Evolutionary conservation across 2,329 filamentous ascomycete species (phyloP), one percentile per base, ranked within the genome.

Genomic region (Trichoderma sp.): DNA sequence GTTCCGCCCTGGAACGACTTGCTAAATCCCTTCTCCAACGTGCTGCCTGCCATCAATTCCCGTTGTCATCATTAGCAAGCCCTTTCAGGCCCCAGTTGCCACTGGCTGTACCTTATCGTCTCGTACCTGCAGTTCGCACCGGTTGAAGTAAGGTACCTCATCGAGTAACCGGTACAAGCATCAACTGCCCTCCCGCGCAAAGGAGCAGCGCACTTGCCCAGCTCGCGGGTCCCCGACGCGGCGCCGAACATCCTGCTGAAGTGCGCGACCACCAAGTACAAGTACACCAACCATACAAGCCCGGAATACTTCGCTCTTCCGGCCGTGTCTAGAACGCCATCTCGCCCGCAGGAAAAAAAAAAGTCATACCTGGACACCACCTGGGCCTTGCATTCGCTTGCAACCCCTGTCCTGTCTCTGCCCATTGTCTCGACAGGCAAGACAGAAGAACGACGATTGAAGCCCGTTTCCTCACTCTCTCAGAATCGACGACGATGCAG

Each of bases 291-390:
- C 34, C 34, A 3, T 39, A 39, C 34, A 39, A 39, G 34, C 12
- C 14, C 34, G 34, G 34, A 39, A 52, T 48, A 52, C 54, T 58
- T 64, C 45, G 54, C 62, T 57, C 30, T 64, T 47, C 62, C 54
- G 54, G 51, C 62, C 52, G 45, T 50, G 54, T 57, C 62, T 59
- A 64, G 45, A 57, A 58, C 62, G 62, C 62, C 62, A 58, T 64
- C 52, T 50, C 17, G 61, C 62, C 48, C 62, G 62, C 54, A 59
- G 17, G 21, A 59, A 48, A 48, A 59, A 50, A 60, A 61, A 58
- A 47, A 45, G 6, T 34, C 39, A 39, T 34, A 41, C 34, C 34
- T 39, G 34, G 58, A 15, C 45, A 61, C 58, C 52, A 34, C 61
- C 52, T 57, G 43, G 51, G 43, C 43, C 52, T 63, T 63, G 61